These are phyloP conservation scores for Arabis hirsuta DNA, from an alignment of 345 rosid genomes.

Conservation along the genomic window DNA sequence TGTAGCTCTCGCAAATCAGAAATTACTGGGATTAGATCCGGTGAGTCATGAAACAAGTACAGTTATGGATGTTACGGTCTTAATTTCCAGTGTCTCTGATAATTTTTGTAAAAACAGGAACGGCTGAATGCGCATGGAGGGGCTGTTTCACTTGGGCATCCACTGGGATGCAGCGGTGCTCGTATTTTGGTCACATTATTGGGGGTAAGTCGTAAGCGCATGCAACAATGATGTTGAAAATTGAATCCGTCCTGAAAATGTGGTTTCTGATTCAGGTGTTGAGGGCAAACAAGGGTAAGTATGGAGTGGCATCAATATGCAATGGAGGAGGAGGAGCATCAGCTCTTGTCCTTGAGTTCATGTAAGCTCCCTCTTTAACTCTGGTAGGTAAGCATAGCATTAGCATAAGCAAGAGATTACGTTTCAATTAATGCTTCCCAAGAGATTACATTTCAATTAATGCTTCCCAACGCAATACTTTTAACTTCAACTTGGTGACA, in stretches of 20 bases:
- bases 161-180: conserved; percentile 98
- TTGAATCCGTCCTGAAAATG: conserved; percentile 18
- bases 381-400: conserved; percentile 40
- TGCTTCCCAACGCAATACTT: conserved; percentile 3
- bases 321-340: conserved; percentile 99
- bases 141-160: conserved; percentile 94
- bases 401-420: conserved; percentile 1
- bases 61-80: neutral
- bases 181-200: conserved; percentile 85
- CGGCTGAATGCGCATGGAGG: conserved; percentile 85
- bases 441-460: neutral
- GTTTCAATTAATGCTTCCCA: neutral
- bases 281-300: conserved; percentile 76
- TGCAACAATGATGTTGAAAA: conserved; percentile 16
- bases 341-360: conserved; percentile 79
- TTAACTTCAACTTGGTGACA: conserved; percentile 7
- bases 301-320: conserved; percentile 86
- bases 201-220: conserved; percentile 63
- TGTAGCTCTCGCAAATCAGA: conserved; percentile 85
- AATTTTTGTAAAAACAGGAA: conserved; percentile 53
- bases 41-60: conserved; percentile 53
- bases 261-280: conserved; percentile 59
- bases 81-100: conserved; percentile 15
- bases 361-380: conserved; percentile 57
- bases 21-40: conserved; percentile 74